These are phyloP conservation scores for Hyaloscypha finlandica DNA, from an alignment of 495 filamentous ascomycete species.

Conservation along the genomic window DNA sequence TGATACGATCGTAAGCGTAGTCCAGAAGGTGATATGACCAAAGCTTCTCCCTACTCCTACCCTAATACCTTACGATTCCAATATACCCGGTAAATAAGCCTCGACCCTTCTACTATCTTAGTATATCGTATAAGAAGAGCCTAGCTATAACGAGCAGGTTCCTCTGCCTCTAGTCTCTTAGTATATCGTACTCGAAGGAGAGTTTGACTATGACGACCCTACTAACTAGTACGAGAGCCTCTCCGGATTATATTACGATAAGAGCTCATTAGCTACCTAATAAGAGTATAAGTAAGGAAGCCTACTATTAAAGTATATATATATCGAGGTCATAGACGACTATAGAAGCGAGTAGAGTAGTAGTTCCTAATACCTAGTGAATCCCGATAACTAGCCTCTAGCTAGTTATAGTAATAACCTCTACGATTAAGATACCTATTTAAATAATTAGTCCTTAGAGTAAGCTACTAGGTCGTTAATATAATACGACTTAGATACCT, in stretches of 20 bases:
- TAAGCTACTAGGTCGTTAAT: not conserved
- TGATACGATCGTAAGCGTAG: slow-evolving; percentile 16
- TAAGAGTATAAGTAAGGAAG: slow-evolving; percentile 1
- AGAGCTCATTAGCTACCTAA: slow-evolving; percentile 10
- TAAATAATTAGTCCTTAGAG: not conserved
- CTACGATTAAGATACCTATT: slow-evolving; percentile 1
- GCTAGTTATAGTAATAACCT: not conserved
- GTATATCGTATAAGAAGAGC: slow-evolving; percentile 15
- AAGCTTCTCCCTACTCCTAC: slow-evolving; percentile 20
- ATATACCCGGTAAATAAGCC: slow-evolving; percentile 16
- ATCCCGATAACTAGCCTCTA: not conserved
- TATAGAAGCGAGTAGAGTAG: slow-evolving; percentile 2
- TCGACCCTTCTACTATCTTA: slow-evolving; percentile 12
- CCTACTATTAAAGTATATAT: not conserved
- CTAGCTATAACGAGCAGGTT: not conserved
- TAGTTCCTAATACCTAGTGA: not conserved
- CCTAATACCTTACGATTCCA: slow-evolving; percentile 11
- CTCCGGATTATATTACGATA: slow-evolving; percentile 6
- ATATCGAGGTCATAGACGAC: slow-evolving; percentile 2
- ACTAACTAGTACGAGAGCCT: slow-evolving; percentile 1
- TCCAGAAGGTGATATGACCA: slow-evolving; percentile 17
- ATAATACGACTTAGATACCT: slow-evolving; percentile 8
- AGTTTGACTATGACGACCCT: slow-evolving; percentile 8
- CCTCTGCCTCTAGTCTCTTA: slow-evolving; percentile 4
- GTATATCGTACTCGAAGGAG: slow-evolving; percentile 3